Base-by-base conservation (phyloP, 768 basidiomycete genomes). In the Saitozyma podzolica region DNA sequence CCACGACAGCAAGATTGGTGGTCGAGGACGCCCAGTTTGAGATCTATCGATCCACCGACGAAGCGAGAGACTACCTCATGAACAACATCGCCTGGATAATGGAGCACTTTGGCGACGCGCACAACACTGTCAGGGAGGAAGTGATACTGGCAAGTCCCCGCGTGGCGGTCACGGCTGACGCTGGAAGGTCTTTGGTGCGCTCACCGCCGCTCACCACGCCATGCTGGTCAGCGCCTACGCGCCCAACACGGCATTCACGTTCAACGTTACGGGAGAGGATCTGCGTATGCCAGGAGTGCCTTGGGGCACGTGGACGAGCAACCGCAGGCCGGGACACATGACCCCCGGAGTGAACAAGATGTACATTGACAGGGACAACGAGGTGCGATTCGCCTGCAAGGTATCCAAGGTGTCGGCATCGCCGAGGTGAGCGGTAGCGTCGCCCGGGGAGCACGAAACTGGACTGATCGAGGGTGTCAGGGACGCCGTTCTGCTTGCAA, bases 61-160 rank as follows among this genome's bases (percentile, higher is more conserved):
- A 86, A 9, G 85, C 89, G 0, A 87, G 85, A 69, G 83, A 80
- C 62, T 92, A 90, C 88, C 88, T 92, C 78, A 84, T 84, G 60
- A 83, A 84, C 5, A 87, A 91, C 67, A 84, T 86, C 29, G 84
- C 89, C 60, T 73, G 81, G 19, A 86, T 92, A 65, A 68, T 90
- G 79, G 75, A 84, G 49, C 76, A 84, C 16, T 90, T 84, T 74
- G 85, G 78, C 9, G 65, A 64, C 11, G 68, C 78, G 49, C 80
- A 82, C 57, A 64, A 65, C 6, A 84, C 88, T 52, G 82, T 81
- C 64, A 85, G 82, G 69, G 86, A 88, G 69, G 87, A 88, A 66
- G 74, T 88, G 56, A 83, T 84, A 47, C 72, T 88, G 1, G 85
- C 70, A 39, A 68, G 73, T 61, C 9, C 39, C 17, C 39, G 17